phyloP scores from a whole-genome alignment of 805 yeast species.

The Kluyveromyces lactis region DNA sequence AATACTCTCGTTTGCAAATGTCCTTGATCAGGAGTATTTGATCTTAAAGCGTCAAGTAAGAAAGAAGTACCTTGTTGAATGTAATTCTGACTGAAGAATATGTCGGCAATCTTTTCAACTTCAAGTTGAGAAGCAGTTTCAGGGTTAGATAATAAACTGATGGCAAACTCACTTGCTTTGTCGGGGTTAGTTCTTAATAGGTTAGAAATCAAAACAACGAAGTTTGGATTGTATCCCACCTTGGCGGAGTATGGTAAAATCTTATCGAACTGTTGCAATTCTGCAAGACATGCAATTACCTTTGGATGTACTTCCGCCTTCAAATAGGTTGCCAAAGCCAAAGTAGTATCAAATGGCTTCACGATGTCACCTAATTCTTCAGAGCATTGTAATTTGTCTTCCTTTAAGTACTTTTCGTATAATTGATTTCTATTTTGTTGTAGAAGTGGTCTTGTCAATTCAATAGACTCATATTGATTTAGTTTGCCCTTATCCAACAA shows the following conservation, averaged over 20 bases:
- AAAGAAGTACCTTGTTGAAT: slow-evolving; percentile 98
- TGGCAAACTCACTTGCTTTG: slow-evolving; percentile 95
- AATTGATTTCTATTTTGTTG: slow-evolving; percentile 91
- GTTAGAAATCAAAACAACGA: slow-evolving; percentile 79
- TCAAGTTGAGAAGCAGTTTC: slow-evolving; percentile 54
- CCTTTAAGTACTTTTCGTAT: slow-evolving; percentile 93
- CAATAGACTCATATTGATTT: slow-evolving; percentile 88
- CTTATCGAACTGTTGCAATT: slow-evolving; percentile 92
- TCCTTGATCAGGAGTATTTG: slow-evolving; percentile 89
- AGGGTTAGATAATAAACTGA: slow-evolving; percentile 64
- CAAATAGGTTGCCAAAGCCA: slow-evolving; percentile 86
- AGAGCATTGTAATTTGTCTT: slow-evolving; percentile 88
- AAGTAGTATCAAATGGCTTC: slow-evolving; percentile 73
- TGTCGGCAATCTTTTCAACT: slow-evolving; percentile 81
- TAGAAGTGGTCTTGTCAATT: slow-evolving; percentile 88
- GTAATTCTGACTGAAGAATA: slow-evolving; percentile 87
- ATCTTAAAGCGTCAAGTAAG: slow-evolving; percentile 88
- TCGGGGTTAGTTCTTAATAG: slow-evolving; percentile 93
- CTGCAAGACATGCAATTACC: slow-evolving; percentile 88
- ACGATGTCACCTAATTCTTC: slow-evolving; percentile 97
- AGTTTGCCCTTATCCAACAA: slow-evolving; percentile 86
- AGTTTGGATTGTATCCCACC: slow-evolving; percentile 84
- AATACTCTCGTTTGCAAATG: slow-evolving; percentile 90
- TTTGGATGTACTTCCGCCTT: slow-evolving; percentile 77
- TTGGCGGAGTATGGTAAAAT: slow-evolving; percentile 90